phyloP scores from a whole-genome alignment of 2,329 filamentous ascomycete species.

The Dactylonectria estremocensis region DNA sequence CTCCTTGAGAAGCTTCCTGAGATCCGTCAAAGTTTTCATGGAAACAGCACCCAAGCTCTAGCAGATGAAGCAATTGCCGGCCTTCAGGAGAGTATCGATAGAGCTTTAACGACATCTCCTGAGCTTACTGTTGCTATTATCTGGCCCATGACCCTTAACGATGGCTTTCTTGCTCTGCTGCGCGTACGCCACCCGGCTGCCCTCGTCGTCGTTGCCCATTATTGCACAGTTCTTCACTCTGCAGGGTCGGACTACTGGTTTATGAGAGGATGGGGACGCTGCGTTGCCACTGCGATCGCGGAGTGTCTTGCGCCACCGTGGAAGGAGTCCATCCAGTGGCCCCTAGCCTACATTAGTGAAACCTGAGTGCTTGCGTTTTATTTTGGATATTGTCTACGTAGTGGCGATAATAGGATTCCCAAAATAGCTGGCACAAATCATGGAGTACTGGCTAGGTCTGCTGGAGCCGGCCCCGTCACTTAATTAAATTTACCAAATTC shows the following conservation, averaged over 20 bases:
- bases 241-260: constrained; percentile 17
- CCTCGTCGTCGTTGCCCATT: constrained; percentile 14
- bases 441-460: neutral
- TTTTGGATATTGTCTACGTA: neutral
- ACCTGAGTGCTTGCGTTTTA: neutral
- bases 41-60: neutral
- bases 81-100: neutral
- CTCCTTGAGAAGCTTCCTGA: constrained; percentile 7
- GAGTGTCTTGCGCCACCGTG: neutral
- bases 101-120: constrained; percentile 8
- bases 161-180: constrained; percentile 15
- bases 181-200: constrained; percentile 10
- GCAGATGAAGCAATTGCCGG: neutral
- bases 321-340: neutral
- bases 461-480: neutral
- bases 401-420: neutral
- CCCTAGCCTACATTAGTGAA: neutral
- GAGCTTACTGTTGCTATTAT: constrained; percentile 25
- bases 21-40: neutral
- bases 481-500: neutral
- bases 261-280: constrained; percentile 9
- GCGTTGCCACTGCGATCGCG: neutral
- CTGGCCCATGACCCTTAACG: constrained; percentile 21
- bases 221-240: constrained; percentile 21
- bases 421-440: neutral